Evolutionary conservation across 768 basidiomycete species (phyloP), one percentile per base, ranked within the genome.

Genomic region (Pholiota microspora): DNA sequence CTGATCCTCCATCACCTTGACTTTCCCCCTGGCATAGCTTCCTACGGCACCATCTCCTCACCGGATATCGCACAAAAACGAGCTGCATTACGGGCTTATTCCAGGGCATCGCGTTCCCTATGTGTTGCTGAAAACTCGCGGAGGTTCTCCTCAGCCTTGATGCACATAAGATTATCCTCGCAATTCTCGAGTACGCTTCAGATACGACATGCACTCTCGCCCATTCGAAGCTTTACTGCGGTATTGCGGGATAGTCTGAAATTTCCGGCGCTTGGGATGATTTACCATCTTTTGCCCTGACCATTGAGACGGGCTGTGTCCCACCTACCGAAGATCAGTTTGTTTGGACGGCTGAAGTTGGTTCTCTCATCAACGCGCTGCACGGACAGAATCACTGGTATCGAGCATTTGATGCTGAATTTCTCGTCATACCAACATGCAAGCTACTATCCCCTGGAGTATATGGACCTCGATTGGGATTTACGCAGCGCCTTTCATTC

Each of bases 231-330:
- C 25, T 36, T 35, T 35, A 34, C 32, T 15, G n/a, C 25, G 18
- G 10, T 32, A 18, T 10, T 54, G n/a, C 28, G 29, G 21, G 10
- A 34, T 25, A 54, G 55, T 35, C 10, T 51, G 0, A 18, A 36
- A 12, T 56, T 51, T 47, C 55, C 55, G 36, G 27, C 23, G 15
- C 45, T 56, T 18, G 49, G 50, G 18, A 40, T 57, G 51, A 42
- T 42, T 18, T 49, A 52, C 60, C 23, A 28, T 51, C 31, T 0
- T 31, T 51, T n/a, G 29, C 29, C 12, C 12, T 31, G 29, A 31
- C 6, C 29, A 31, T 31, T 6, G 7, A 31, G 29, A 31, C 12
- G 29, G 29, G 12, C 12, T 31, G 6, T 12, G 7, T 12, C 12
- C 29, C 29, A 6, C 7, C 29, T 31, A 6, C 7, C 6, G 29